A percentile compares a stretch with the other conserved stretches of the same genome.
Evolutionary conservation across 2,329 filamentous ascomycete genomes (phyloP).

Genomic region (Pyricularia grisea): DNA sequence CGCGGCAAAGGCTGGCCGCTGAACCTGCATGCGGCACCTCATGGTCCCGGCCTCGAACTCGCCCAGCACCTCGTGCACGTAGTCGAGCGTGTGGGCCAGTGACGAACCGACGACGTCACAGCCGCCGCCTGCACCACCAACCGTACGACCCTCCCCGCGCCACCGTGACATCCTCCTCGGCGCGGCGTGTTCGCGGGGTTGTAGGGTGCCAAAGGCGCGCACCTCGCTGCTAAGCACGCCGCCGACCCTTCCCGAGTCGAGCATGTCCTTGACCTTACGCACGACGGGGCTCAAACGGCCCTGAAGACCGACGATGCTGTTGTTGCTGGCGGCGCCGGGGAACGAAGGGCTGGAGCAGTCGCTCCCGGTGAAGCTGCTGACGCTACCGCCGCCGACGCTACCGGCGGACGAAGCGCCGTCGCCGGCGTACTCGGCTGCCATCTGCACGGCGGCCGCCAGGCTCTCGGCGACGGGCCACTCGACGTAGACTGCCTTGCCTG

Average conservation of each 20-base stretch:
- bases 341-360: neutral
- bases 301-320: slow-evolving; percentile 41
- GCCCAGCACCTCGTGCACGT: slow-evolving; percentile 33
- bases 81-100: slow-evolving; percentile 35
- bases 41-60: slow-evolving; percentile 25
- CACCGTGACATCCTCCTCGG: slow-evolving; percentile 12
- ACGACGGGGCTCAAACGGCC: slow-evolving; percentile 34
- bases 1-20: slow-evolving; percentile 30
- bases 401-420: neutral
- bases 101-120: slow-evolving; percentile 33
- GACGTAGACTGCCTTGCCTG: slow-evolving; percentile 43
- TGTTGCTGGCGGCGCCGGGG: slow-evolving; percentile 18
- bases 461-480: slow-evolving; percentile 50
- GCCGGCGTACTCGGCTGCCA: slow-evolving; percentile 20
- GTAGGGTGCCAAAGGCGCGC: slow-evolving; percentile 25
- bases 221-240: slow-evolving; percentile 41
- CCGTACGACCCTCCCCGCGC: slow-evolving; percentile 36
- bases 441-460: slow-evolving; percentile 25
- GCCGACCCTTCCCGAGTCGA: slow-evolving; percentile 37
- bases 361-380: neutral
- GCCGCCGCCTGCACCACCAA: slow-evolving; percentile 30
- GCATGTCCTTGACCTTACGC: slow-evolving; percentile 31
- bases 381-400: neutral
- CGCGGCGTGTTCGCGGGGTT: slow-evolving; percentile 19
- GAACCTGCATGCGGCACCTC: slow-evolving; percentile 31